Conservation (phyloP, 331 rosid genomes). For the Prunus yedoensis region DNA sequence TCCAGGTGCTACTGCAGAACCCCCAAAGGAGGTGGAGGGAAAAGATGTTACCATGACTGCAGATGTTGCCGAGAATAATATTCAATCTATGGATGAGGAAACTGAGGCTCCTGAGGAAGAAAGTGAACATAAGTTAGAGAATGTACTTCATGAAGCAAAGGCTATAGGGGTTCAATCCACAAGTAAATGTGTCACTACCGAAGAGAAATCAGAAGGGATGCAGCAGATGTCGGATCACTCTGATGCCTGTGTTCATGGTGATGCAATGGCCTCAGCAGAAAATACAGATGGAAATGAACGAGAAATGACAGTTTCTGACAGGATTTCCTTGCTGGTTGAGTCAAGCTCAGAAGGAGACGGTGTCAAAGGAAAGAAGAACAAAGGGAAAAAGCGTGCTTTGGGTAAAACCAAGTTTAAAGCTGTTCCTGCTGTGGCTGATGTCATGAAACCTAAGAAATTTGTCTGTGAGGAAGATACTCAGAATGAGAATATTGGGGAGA, state of each 20-base stretch:
- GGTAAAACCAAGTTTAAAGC: conserved; percentile 38
- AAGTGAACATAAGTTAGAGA: conserved; percentile 40
- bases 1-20: conserved; percentile 29
- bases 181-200: conserved; percentile 15
- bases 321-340: conserved; percentile 24
- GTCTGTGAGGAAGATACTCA: conserved; percentile 31
- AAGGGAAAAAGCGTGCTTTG: conserved; percentile 33
- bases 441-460: conserved; percentile 22
- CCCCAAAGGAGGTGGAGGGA: conserved; percentile 23
- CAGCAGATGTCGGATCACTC: conserved; percentile 22
- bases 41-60: conserved; percentile 22
- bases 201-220: conserved; percentile 32
- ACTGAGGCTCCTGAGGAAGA: conserved; percentile 68
- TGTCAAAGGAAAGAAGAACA: conserved; percentile 33
- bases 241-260: conserved; percentile 28
- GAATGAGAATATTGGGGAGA: conserved; percentile 27
- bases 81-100: conserved; percentile 58
- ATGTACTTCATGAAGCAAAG: conserved; percentile 27
- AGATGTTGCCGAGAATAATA: conserved; percentile 25
- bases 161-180: conserved; percentile 19
- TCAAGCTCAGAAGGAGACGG: conserved; percentile 25
- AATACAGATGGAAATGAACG: conserved; percentile 27
- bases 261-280: conserved; percentile 31
- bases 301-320: conserved; percentile 15
- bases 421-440: conserved; percentile 15